phyloP scores from a whole-genome alignment of 176 grass and related monocot genomes.

The Avena insularis region DNA sequence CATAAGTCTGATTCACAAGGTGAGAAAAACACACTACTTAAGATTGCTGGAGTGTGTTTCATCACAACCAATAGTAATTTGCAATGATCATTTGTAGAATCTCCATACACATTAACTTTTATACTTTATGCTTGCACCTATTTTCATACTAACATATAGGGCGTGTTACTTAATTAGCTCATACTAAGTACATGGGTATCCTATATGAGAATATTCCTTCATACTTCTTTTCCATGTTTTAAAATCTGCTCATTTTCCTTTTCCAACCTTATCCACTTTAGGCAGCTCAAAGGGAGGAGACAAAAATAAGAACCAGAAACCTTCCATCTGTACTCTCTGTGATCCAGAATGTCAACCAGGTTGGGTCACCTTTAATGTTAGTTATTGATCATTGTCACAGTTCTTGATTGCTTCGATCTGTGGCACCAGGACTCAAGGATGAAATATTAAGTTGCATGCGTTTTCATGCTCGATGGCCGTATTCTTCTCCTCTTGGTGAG shows the following conservation, averaged over 20 bases:
- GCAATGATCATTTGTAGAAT: background rate
- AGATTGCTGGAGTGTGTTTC: background rate
- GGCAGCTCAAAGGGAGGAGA: background rate
- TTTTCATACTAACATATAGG: background rate
- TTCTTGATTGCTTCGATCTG: background rate
- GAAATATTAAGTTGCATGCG: background rate
- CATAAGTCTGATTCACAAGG: background rate
- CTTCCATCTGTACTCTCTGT: slow-evolving; percentile 3
- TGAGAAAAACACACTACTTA: background rate
- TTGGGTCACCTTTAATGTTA: background rate
- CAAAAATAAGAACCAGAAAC: background rate
- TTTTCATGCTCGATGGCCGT: background rate
- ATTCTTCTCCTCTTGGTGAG: too few relatives aligned
- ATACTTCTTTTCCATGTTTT: background rate
- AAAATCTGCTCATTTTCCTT: background rate
- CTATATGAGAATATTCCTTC: background rate
- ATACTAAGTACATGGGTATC: background rate
- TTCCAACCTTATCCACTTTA: background rate
- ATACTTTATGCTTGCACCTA: background rate
- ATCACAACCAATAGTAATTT: background rate
- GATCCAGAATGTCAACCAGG: slow-evolving; percentile 10
- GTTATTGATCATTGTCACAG: background rate
- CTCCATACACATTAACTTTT: background rate
- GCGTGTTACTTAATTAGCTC: background rate
- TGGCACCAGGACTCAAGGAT: background rate